phyloP scores from a whole-genome alignment of 768 basidiomycete species.

The Hygrophorus pudorinus region DNA sequence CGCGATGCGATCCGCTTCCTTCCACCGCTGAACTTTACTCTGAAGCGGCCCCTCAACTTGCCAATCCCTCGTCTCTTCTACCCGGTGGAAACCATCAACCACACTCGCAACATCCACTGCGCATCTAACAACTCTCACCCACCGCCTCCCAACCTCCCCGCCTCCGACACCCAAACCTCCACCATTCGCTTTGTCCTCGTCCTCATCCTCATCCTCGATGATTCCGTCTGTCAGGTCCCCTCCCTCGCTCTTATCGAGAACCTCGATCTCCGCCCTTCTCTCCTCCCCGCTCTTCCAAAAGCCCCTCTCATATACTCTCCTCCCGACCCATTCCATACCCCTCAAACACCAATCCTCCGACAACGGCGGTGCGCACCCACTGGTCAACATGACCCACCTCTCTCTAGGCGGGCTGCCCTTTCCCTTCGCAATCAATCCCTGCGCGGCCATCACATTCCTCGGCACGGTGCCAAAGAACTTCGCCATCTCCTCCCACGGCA shows the following conservation, averaged over 20 bases:
- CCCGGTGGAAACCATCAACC: conserved; percentile 72
- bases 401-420: conserved; percentile 25
- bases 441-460: conserved; percentile 25
- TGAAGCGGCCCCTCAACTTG: conserved; percentile 52
- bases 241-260: conserved; percentile 53
- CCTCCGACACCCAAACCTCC: conserved; percentile 14
- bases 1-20: conserved; percentile 57
- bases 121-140: conserved; percentile 66
- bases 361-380: conserved; percentile 58
- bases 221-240: conserved; percentile 60
- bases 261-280: conserved; percentile 63
- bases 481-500: conserved; percentile 80
- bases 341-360: conserved; percentile 94
- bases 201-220: conserved; percentile 70
- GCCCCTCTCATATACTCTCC: conserved; percentile 84
- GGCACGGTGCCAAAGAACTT: conserved; percentile 53
- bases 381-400: conserved; percentile 60
- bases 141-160: conserved; percentile 44
- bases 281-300: conserved; percentile 85
- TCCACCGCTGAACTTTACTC: conserved; percentile 63
- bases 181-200: conserved; percentile 25
- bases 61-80: conserved; percentile 51
- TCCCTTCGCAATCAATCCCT: conserved; percentile 7
- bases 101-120: conserved; percentile 54
- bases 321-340: conserved; percentile 94